phyloP scores from a whole-genome alignment of 352 stramenopile genomes.

The Phytophthora kernoviae region DNA sequence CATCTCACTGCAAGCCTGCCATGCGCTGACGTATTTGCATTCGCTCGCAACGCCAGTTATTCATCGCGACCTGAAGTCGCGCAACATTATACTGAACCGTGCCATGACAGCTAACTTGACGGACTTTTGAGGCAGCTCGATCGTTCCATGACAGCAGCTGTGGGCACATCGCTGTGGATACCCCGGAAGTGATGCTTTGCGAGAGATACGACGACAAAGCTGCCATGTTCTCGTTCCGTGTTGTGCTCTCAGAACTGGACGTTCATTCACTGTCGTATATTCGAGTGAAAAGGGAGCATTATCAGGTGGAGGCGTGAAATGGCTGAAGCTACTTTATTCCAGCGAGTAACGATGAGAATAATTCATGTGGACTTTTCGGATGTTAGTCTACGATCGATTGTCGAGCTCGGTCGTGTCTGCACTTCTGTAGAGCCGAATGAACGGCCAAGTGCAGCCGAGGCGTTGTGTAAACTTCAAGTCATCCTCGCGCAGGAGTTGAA shows the following conservation, averaged over 20 bases:
- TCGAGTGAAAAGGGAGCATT: neutral
- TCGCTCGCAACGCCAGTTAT: slow-evolving; percentile 10
- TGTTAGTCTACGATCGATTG: neutral
- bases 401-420: slow-evolving; percentile 6
- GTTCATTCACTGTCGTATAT: slow-evolving; percentile 6
- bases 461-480: slow-evolving; percentile 17
- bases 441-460: slow-evolving; percentile 11
- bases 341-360: slow-evolving; percentile 5
- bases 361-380: slow-evolving; percentile 14
- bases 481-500: neutral
- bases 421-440: slow-evolving; percentile 8
- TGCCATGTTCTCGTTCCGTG: slow-evolving; percentile 20
- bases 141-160: slow-evolving; percentile 24
- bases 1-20: slow-evolving; percentile 27
- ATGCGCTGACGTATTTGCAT: slow-evolving; percentile 20
- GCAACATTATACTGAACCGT: slow-evolving; percentile 14
- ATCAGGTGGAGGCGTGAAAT: slow-evolving; percentile 5
- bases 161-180: slow-evolving; percentile 26
- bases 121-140: slow-evolving; percentile 29
- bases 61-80: slow-evolving; percentile 22
- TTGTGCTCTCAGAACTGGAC: slow-evolving; percentile 23
- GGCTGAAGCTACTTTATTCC: slow-evolving; percentile 9
- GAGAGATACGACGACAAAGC: slow-evolving; percentile 17
- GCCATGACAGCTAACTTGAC: slow-evolving; percentile 20
- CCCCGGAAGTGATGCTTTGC: slow-evolving; percentile 10